Evolutionary conservation across 1,139 yeast genomes (phyloP), one percentile per base, ranked within the genome.

Genomic region (Suhomyces yuchorum): DNA sequence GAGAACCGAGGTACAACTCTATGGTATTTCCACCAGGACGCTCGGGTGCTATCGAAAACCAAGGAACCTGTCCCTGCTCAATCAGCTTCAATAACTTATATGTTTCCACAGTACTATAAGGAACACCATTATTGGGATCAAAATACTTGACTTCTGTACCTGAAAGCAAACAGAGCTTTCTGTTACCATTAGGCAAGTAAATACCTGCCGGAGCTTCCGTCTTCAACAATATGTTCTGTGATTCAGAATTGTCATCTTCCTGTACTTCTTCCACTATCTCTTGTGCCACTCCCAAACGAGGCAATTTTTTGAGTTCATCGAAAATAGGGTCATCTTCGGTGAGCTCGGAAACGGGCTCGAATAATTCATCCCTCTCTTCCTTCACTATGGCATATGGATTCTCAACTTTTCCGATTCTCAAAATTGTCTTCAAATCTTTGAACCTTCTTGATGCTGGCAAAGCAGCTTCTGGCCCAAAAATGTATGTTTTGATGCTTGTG

Each of bases 91-190:
- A 77, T 34, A 85, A 73, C 55, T 80, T 84, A 62, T 85, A 88
- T 8, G 93, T 85, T 43, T 87, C 95, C 54, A 89, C 89, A 51
- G 86, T 85, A 46, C 87, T 80, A 66, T 92, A 92, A 1, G 97
- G 96, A 44, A 91, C 80, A 41, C 96, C 96, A 34, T 87, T 83
- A 38, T 82, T 78, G 0, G 97, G 97, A 69, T 92, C 97, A 56
- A 88, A 85, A 66, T 89, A 92, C 61, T 83, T 80, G 33, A 95
- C 96, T 47, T 85, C 86, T 40, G 80, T 78, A 12, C 96, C 96
- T 2, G 91, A 83, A 40, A 90, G 81, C 39, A 88, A 77, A 69
- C 98, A 92, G 50, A 75, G 72, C 64, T 81, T 82, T 66, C 83
- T 85, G 51, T 75, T 73, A 24, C 89, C 90, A 62, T 82, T 84